These are phyloP conservation scores for Diaporthe helianthi DNA, from an alignment of 2,329 filamentous ascomycete species.

Conservation along the genomic window DNA sequence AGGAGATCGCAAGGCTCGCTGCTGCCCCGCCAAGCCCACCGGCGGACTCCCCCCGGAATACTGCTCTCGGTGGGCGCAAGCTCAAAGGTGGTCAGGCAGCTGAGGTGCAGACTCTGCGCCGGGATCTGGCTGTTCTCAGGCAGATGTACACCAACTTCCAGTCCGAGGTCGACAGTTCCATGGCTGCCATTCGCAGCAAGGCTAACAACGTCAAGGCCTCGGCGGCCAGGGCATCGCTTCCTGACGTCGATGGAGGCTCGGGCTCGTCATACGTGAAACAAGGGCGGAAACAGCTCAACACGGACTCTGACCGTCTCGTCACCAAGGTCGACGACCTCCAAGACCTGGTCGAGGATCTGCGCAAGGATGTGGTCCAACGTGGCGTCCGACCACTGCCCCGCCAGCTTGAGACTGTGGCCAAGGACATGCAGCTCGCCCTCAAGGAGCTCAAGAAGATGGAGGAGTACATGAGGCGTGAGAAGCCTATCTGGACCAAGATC, in stretches of 20 bases:
- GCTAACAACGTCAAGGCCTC: conserved; percentile 80
- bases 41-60: conserved; percentile 55
- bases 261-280: conserved; percentile 84
- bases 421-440: conserved; percentile 82
- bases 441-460: conserved; percentile 94
- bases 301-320: conserved; percentile 90
- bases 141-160: conserved; percentile 95
- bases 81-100: conserved; percentile 69
- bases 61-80: conserved; percentile 47
- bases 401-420: conserved; percentile 87
- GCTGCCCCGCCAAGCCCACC: conserved; percentile 52
- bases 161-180: conserved; percentile 85
- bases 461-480: conserved; percentile 88
- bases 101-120: conserved; percentile 82
- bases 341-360: conserved; percentile 93
- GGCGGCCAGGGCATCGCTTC: conserved; percentile 74
- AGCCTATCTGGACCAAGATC: conserved; percentile 97
- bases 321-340: conserved; percentile 96
- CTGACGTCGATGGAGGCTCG: conserved; percentile 76
- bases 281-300: conserved; percentile 85
- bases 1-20: conserved; percentile 76
- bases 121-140: conserved; percentile 88
- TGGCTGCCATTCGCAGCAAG: conserved; percentile 82
- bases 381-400: conserved; percentile 90
- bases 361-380: conserved; percentile 93